These are phyloP conservation scores for Limtongozyma cylindracea DNA, from an alignment of 805 yeast species.

Conservation along the genomic window DNA sequence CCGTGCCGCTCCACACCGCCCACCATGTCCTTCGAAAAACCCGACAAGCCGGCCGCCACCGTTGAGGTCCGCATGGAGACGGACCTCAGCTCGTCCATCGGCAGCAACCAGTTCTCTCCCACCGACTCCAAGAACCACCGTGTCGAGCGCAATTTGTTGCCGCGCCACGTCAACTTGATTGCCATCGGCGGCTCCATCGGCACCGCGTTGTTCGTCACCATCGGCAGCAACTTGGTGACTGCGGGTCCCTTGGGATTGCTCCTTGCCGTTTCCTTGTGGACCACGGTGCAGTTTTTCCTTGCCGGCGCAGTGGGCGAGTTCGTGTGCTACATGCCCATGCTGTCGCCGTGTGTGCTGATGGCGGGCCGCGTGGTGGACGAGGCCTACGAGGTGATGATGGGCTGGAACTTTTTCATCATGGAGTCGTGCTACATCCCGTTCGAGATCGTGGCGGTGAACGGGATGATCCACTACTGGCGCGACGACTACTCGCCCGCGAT, in stretches of 20 bases:
- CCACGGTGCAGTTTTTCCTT: conserved; percentile 37
- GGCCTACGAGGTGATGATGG: conserved; percentile 49
- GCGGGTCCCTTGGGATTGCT: conserved; percentile 53
- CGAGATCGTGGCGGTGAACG: conserved; percentile 60
- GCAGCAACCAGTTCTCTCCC: too few relatives aligned
- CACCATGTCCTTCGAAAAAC: too few relatives aligned
- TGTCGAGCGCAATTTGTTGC: conserved; percentile 20
- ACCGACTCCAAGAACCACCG: conserved; percentile 1
- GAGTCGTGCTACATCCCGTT: conserved; percentile 63
- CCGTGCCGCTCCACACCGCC: too few relatives aligned
- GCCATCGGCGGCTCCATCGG: conserved; percentile 72
- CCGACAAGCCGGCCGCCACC: too few relatives aligned
- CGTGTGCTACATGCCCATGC: conserved; percentile 51
- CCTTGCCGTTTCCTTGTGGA: conserved; percentile 44
- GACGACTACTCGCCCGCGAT: conserved; percentile 52
- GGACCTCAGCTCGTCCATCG: too few relatives aligned
- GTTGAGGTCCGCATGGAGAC: too few relatives aligned
- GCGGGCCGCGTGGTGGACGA: conserved; percentile 59
- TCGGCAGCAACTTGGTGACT: conserved; percentile 31
- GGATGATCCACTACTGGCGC: conserved; percentile 63
- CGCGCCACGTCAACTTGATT: conserved; percentile 56
- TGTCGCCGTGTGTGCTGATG: conserved; percentile 53
- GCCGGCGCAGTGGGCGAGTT: conserved; percentile 58
- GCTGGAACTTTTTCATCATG: conserved; percentile 60
- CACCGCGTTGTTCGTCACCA: conserved; percentile 53